Conservation (phyloP, 2,329 filamentous ascomycete species). For the Fusarium tupiense region DNA sequence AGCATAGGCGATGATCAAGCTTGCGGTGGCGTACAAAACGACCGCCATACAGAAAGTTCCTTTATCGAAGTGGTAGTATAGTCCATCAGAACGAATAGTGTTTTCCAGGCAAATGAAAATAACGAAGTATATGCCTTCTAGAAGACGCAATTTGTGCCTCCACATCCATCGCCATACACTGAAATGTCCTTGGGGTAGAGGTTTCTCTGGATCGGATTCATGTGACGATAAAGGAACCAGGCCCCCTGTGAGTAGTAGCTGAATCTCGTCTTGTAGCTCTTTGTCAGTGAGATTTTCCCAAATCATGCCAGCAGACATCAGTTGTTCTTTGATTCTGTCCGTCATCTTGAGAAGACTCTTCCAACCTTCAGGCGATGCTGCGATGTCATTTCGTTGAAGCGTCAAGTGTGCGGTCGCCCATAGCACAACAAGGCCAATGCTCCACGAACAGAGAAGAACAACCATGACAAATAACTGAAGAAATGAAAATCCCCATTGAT, state of each 20-base stretch:
- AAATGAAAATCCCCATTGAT: conserved; percentile 21
- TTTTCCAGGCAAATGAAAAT: neutral
- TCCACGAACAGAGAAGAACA: neutral
- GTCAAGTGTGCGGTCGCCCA: neutral
- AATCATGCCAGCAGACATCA: neutral
- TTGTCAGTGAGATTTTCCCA: neutral
- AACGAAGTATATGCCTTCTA: fast-evolving
- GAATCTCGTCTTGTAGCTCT: neutral
- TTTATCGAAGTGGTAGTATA: neutral
- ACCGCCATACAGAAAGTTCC: neutral
- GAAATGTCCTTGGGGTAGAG: neutral
- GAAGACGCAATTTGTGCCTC: neutral
- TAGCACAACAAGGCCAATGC: neutral
- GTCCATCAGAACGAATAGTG: neutral
- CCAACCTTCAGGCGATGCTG: neutral
- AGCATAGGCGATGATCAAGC: neutral
- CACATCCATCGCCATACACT: neutral
- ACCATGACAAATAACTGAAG: neutral
- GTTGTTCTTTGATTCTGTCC: neutral
- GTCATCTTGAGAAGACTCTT: neutral
- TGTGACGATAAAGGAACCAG: no score
- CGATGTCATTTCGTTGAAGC: neutral
- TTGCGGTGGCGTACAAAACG: neutral
- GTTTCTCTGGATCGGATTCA: neutral
- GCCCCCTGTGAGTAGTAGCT: neutral